Conservation (phyloP, 768 basidiomycete genomes). For the Coprinopsis strossmayeri region DNA sequence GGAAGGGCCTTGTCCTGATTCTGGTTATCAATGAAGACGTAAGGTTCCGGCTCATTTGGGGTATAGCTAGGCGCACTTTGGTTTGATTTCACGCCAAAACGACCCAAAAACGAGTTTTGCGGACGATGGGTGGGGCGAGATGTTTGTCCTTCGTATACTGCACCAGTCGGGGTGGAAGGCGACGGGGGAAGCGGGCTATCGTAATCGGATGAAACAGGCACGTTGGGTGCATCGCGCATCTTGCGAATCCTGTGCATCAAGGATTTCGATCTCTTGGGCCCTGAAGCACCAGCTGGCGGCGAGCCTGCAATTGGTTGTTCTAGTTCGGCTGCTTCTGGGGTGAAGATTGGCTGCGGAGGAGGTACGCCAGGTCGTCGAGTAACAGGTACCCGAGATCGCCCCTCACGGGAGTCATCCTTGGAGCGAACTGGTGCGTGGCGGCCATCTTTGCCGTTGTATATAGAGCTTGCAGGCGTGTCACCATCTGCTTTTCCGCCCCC, state of each 20-base stretch:
- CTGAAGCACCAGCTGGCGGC: conserved; percentile 37
- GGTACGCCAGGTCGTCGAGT: conserved; percentile 54
- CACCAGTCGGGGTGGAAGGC: conserved; percentile 32
- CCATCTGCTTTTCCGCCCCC: conserved; percentile 57
- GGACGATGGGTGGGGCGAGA: conserved; percentile 61
- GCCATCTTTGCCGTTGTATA: conserved; percentile 58
- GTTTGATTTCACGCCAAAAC: conserved; percentile 41
- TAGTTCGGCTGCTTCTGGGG: conserved; percentile 43
- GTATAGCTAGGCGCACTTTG: conserved; percentile 19
- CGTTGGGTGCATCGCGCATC: conserved; percentile 83
- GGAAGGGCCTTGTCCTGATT: conserved; percentile 52
- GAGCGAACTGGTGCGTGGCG: conserved; percentile 33
- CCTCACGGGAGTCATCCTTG: conserved; percentile 23
- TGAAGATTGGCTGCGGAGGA: conserved; percentile 80
- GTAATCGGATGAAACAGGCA: conserved; percentile 53
- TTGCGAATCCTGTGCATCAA: conserved; percentile 85
- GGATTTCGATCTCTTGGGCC: conserved; percentile 68
- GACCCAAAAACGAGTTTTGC: conserved; percentile 73
- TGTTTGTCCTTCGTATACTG: conserved; percentile 15
- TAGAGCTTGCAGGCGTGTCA: conserved; percentile 60
- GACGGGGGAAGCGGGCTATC: conserved; percentile 41
- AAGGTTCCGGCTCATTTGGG: conserved; percentile 41
- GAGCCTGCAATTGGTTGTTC: conserved; percentile 28
- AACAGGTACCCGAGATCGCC: conserved; percentile 27
- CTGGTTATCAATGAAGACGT: conserved; percentile 58